Base-by-base conservation (phyloP, 192 early-diverging fungal species). In the Entophlyctis helioformis region DNA sequence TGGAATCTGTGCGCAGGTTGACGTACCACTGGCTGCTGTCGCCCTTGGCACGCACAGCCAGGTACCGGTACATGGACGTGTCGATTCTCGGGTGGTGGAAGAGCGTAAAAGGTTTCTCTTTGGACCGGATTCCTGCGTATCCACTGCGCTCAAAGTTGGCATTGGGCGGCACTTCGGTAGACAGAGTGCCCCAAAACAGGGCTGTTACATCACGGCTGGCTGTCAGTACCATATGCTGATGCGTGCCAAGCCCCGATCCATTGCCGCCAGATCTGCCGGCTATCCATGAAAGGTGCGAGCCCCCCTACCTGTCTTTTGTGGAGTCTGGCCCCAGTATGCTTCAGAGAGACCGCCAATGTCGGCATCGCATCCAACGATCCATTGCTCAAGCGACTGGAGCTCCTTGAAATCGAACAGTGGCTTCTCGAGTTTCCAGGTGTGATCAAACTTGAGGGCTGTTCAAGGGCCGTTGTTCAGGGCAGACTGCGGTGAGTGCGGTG, bases 11-110 rank as follows among this genome's bases (percentile, higher is more conserved):
- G 50, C 90, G 83, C 13, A 97, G 57, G 55, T 97, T 97, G 44
- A 97, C 87, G 75, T 91, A 83, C 64, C 90, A 97, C 60, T 86
- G 84, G 40, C 83, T 68, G 18, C 66, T 51, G 46, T 97, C 89
- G 1, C 87, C 89, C 49, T 73, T 75, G 8, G 87, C 84, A 19
- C 85, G 61, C 39, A 94, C 39, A 0, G 80, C 76, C 29, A 97
- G 62, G 55, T 91, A 97, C 31, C 91, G 72, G 56, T 74, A 97
- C 44, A 84, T 60, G 11, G 74, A 76, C 25, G 83, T 87, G 59
- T 97, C 93, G 76, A 84, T 91, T 53, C 71, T 65, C 31, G 84
- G 82, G 15, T 70, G 72, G 39, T 78, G 75, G 40, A 94, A 82
- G 16, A 92, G 61, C 1, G 82, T 78, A n/a, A 70, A 42, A 18